Percentiles rank a stretch among this genome's conserved stretches.
These are phyloP conservation scores for Sanguinoderma infundibulare DNA, from an alignment of 1,284 basidiomycete species.

Conservation along the genomic window DNA sequence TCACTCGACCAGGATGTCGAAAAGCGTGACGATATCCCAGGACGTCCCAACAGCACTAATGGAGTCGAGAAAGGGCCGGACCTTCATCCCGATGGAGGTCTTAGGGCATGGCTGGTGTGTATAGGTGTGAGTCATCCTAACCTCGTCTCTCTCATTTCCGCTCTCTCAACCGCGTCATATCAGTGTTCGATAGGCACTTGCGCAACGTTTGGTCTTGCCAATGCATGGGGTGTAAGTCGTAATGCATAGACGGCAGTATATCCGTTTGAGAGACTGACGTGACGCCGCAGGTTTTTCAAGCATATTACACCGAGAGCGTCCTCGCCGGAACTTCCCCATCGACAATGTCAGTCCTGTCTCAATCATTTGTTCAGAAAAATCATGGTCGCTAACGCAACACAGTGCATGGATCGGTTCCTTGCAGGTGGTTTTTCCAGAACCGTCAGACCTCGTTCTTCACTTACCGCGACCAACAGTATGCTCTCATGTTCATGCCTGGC, in stretches of 20 bases:
- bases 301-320: conserved; percentile 44
- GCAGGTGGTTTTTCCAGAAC: conserved; percentile 43
- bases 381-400: neutral
- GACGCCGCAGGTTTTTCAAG: conserved; percentile 46
- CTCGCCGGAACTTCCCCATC: conserved; percentile 45
- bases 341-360: conserved; percentile 50
- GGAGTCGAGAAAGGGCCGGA: neutral
- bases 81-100: conserved; percentile 42
- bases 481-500: conserved; percentile 50
- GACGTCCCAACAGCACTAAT: neutral
- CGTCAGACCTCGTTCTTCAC: neutral
- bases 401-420: conserved; percentile 80
- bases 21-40: neutral
- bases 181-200: conserved; percentile 11
- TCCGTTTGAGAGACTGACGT: neutral
- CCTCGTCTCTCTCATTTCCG: neutral
- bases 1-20: neutral
- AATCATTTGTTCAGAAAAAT: neutral
- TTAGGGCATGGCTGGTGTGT: conserved; percentile 44
- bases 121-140: conserved; percentile 38
- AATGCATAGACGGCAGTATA: neutral
- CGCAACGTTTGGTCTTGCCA: conserved; percentile 45
- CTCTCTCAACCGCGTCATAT: neutral
- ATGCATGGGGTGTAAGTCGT: conserved; percentile 45
- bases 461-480: conserved; percentile 36